Evolutionary conservation across 106 monocot species (phyloP).

Genomic region (Xerophyta viscosa): DNA sequence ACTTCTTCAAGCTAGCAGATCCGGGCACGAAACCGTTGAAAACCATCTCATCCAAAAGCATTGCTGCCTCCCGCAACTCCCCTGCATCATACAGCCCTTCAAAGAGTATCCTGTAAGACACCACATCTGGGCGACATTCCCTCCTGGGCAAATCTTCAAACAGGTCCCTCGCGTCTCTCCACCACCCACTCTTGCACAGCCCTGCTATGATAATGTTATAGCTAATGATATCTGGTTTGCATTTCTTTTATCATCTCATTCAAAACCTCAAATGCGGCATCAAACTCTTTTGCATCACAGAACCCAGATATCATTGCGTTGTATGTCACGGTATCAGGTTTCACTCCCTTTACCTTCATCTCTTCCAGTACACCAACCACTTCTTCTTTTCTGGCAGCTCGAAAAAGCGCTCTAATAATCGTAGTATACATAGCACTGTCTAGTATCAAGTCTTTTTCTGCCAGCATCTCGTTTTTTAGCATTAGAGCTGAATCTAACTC

Average conservation of each 20-base stretch:
- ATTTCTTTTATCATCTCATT: constrained; percentile 50
- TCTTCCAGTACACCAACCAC: constrained; percentile 55
- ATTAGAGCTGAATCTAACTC: constrained; percentile 39
- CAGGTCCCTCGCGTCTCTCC: constrained; percentile 52
- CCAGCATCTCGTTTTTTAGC: constrained; percentile 46
- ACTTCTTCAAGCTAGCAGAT: constrained; percentile 16
- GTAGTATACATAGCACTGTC: constrained; percentile 60
- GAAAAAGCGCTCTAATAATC: constrained; percentile 47
- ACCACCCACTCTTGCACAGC: constrained; percentile 36
- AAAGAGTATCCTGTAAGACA: constrained; percentile 42
- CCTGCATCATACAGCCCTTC: constrained; percentile 41
- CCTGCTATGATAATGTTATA: constrained; percentile 59
- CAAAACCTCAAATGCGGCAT: constrained; percentile 48
- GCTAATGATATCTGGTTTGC: constrained; percentile 53
- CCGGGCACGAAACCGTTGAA: constrained; percentile 50
- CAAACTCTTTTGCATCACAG: constrained; percentile 47
- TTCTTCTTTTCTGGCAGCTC: constrained; percentile 43
- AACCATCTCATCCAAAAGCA: constrained; percentile 63
- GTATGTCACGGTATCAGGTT: constrained; percentile 43
- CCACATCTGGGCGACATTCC: constrained; percentile 56
- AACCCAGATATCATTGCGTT: constrained; percentile 83
- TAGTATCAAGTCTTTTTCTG: constrained; percentile 17
- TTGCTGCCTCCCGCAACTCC: constrained; percentile 21
- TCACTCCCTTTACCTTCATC: constrained; percentile 46
- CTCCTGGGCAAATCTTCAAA: constrained; percentile 80